Evolutionary conservation across 495 filamentous ascomycete species (phyloP), one percentile per base, ranked within the genome.

Genomic region (Penicillium salamii): DNA sequence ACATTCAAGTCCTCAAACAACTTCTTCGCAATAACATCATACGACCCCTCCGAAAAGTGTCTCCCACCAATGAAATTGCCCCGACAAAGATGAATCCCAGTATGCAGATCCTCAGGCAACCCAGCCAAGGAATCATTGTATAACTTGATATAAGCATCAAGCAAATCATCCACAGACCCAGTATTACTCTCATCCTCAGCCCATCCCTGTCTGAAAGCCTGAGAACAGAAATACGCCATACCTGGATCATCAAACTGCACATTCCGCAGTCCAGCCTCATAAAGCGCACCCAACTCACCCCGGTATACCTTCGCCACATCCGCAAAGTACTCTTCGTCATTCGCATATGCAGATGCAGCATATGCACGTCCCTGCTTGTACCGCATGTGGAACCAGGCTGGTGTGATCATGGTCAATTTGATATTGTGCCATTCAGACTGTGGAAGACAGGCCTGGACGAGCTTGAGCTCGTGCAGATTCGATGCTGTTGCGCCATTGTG

Each of bases 231-330:
- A 62, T 85, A 60, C 3, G 83, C 82, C 31, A 87, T 71, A 53
- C 83, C 81, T 18, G 82, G 84, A 55, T 85, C 82, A 50, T 86
- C 82, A 32, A 84, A 72, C 70, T 86, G 83, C 26, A 83, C 80
- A 46, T 85, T 84, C 36, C 83, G 70, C 57, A 82, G 70, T 6
- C 83, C 83, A 4, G 81, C 81, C 36, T 72, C 70, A 59, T 86
- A 85, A 35, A 86, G 64, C 32, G 80, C 79, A 44, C 75, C 70
- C 29, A 85, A 61, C 66, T 85, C 82, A 21, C 70, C 72, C 62
- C 79, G 79, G 56, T 83, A 86, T 35, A 76, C 82, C 54, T 71
- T 67, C 21, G 79, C 81, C 12, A 86, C 72, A 52, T 83, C 82
- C 15, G 69, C 71, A 56, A 86, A 85, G 59, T 84, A 85, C 49